Base-by-base conservation (phyloP, 2,329 filamentous ascomycete species). In the Chalaropsis thielavioides region DNA sequence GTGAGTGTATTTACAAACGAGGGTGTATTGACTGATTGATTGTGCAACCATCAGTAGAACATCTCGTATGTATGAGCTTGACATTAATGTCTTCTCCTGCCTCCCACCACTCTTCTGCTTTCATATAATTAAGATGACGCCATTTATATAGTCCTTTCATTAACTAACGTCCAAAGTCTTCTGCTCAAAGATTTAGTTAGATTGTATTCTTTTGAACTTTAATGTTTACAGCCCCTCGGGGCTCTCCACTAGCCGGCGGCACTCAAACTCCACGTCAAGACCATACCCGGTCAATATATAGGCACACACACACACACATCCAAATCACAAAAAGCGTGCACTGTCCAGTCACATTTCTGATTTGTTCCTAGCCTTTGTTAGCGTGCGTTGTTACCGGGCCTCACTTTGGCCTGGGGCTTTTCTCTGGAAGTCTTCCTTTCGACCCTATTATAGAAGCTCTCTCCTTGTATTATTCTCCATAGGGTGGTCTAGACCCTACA, bases 371-470 rank as follows among this genome's bases (percentile, higher is more conserved):
- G 38, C 17, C 19, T n/a, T n/a, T 31, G n/a, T 58, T n/a, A 38
- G 38, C 54, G 54, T 58, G 54, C 54, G 54, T 13, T 58, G 27
- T n/a, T 58, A 15, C 54, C 31, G 54, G 54, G 54, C 54, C 54
- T 58, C 54, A 58, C 27, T 58, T 58, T n/a, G 17, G 17, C 17
- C 19, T 13, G n/a, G 54, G 27, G 54, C 13, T 35, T 58, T n/a
- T 58, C 54, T 58, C 3, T 19, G 10, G 54, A 6, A 35, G 17
- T n/a, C 31, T 31, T 38, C 3, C 10, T 8, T n/a, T 38, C 22
- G 46, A 51, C 46, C 19, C 19, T 19, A 10, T 38, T 38, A 35
- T 19, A 35, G 7, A 8, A 19, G 17, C 5, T 19, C 19, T 58
- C 27, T 35, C 19, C 54, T 58, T 19, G 11, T n/a, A 35, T 11